Percentiles rank a stretch among this genome's conserved stretches.
phyloP scores from a whole-genome alignment of 306 rosid genomes.

The Hippophae tibetana region DNA sequence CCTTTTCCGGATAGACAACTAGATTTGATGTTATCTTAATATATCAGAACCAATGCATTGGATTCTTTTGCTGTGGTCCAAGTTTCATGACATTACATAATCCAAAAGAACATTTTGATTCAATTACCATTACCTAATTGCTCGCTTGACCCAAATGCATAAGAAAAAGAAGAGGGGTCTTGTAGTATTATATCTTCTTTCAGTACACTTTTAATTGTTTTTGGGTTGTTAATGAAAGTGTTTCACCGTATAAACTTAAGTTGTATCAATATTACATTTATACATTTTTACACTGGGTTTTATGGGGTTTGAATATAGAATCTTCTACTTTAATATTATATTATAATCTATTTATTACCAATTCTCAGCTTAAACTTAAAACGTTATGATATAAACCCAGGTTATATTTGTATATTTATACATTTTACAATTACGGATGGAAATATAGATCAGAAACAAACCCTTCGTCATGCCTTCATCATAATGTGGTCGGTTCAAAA shows the following conservation, averaged over 20 bases:
- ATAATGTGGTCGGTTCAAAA: conserved; percentile 47
- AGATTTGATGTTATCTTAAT: conserved; percentile 16
- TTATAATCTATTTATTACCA: too few species aligned
- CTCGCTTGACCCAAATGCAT: too few species aligned
- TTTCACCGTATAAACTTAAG: too few species aligned
- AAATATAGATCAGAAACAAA: conserved; percentile 17
- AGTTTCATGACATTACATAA: conserved; percentile 17
- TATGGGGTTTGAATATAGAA: too few species aligned
- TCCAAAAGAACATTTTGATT: background rate
- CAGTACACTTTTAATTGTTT: too few species aligned
- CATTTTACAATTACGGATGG: conserved; percentile 23
- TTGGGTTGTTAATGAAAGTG: too few species aligned
- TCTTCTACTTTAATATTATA: too few species aligned
- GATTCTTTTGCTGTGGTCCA: conserved; percentile 24
- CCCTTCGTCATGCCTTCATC: conserved; percentile 27
- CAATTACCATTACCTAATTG: background rate
- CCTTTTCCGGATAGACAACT: conserved; percentile 14
- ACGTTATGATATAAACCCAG: background rate
- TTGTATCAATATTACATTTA: too few species aligned
- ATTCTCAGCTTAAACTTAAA: too few species aligned
- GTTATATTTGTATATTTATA: conserved; percentile 7
- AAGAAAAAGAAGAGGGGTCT: too few species aligned
- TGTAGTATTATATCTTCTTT: too few species aligned
- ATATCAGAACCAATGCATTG: background rate
- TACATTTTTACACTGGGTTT: too few species aligned